phyloP scores from a whole-genome alignment of 306 rosid genomes.

The Vigna radiata region DNA sequence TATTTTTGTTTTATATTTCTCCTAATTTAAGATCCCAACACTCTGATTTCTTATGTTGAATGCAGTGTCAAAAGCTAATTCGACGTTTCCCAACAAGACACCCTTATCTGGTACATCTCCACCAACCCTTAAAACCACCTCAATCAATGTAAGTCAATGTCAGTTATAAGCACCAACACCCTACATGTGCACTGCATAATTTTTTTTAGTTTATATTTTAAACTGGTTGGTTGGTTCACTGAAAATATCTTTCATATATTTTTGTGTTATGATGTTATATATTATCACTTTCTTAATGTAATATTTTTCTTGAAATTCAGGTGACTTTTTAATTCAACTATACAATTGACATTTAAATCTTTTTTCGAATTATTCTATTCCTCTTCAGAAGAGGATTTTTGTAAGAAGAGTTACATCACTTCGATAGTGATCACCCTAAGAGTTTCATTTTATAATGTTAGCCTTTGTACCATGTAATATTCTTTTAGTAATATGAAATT shows the following conservation, averaged over 20 bases:
- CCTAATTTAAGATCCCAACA: constrained; percentile 21
- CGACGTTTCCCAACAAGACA: constrained; percentile 72
- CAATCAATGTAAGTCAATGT: constrained; percentile 58
- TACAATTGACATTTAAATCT: constrained; percentile 29
- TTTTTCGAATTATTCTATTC: constrained; percentile 25
- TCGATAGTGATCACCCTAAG: constrained; percentile 22
- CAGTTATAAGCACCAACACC: constrained; percentile 51
- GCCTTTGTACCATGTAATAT: too few relatives aligned
- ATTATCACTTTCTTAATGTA: constrained; percentile 1
- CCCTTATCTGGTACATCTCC: constrained; percentile 70
- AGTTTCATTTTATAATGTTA: too few relatives aligned
- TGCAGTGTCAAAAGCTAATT: constrained; percentile 81
- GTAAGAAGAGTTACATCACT: constrained; percentile 78
- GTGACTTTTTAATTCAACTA: constrained; percentile 31
- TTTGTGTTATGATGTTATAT: neutral
- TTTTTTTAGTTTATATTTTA: constrained; percentile 32
- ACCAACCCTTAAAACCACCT: constrained; percentile 74
- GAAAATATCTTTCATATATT: neutral
- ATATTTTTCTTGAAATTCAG: constrained; percentile 38
- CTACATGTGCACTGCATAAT: constrained; percentile 12
- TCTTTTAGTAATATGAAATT: too few relatives aligned
- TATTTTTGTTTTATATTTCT: neutral
- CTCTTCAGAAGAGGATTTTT: constrained; percentile 33
- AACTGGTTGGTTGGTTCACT: neutral
- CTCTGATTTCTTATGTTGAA: constrained; percentile 40